These are phyloP conservation scores for Lithospermum erythrorhizon DNA, from an alignment of 257 asterid genomes.

Conservation along the genomic window DNA sequence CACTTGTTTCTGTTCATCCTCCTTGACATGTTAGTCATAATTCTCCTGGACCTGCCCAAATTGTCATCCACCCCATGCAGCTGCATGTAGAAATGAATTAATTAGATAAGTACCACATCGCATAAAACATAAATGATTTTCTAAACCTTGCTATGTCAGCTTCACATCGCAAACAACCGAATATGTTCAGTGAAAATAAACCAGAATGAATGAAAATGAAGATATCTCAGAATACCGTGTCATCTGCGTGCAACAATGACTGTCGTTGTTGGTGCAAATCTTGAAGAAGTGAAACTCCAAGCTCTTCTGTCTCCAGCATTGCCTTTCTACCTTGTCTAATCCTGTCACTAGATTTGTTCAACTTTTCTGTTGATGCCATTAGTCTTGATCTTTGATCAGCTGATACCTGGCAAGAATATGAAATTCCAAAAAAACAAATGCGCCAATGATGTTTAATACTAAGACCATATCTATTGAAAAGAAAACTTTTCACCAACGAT, in stretches of 20 bases:
- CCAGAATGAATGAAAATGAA: background rate
- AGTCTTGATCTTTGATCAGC: constrained; percentile 65
- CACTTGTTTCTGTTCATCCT: constrained; percentile 77
- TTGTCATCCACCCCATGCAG: constrained; percentile 66
- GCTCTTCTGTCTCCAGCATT: constrained; percentile 90
- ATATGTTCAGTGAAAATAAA: background rate
- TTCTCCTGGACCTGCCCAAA: constrained; percentile 48
- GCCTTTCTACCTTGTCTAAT: constrained; percentile 63
- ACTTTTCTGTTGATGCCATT: constrained; percentile 39
- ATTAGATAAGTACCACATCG: constrained; percentile 1
- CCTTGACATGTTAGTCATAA: constrained; percentile 44
- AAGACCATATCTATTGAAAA: background rate
- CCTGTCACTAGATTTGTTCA: constrained; percentile 58
- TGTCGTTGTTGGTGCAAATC: constrained; percentile 78
- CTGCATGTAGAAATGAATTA: constrained; percentile 20
- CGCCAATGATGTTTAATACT: background rate
- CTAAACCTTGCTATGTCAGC: too few species aligned
- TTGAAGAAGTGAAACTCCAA: constrained; percentile 80
- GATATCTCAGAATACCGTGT: constrained; percentile 33
- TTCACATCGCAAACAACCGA: too few species aligned
- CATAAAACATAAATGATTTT: too few species aligned
- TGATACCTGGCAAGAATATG: constrained; percentile 39
- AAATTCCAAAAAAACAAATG: constrained; percentile 3
- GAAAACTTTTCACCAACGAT: too few species aligned
- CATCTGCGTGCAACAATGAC: constrained; percentile 56